Evolutionary conservation across 306 rosid genomes (phyloP), one percentile per base, ranked within the genome.

Genomic region (Medicago arabica): DNA sequence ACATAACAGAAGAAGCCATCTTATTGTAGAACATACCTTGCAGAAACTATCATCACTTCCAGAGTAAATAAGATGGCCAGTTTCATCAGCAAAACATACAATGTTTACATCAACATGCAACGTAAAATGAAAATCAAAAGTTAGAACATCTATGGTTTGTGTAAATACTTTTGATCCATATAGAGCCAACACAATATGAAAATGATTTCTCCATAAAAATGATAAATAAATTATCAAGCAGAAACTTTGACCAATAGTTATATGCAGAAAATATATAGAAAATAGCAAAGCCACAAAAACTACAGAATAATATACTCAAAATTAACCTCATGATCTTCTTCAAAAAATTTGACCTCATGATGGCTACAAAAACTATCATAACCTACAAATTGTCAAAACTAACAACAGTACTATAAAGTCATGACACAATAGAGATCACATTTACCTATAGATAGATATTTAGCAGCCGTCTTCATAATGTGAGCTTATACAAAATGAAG

Each of bases 1-100:
- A n/a, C n/a, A 77, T 44, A 67, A 65, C 44, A 63, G 63, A 69
- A 15, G 38, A 81, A 38, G 17, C n/a, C 67, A 78, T 71, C 44
- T 49, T 39, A 40, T 41, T 65, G 75, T 39, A 58, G 62, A 73
- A 80, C 76, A 75, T 86, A 95, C 99, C 96, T 92, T 95, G 83
- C 97, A 90, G 77, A 88, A 82, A 80, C 87, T 85, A 89, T 95
- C 99, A 77, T 95, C 97, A 83, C 99, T 95, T 69, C 97, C 99
- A 50, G 97, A 95, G 87, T 92, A 95, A 84, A 95, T 88, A 75
- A 95, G 93, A 83, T 95, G 96, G 67, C 97, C 86, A 72, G 88
- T 82, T 92, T 92, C 97, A 87, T 92, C 97, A 11, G 96, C 92
- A 83, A 95, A 95, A 78, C 97, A 92, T 75, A 95, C 96, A 57